These are phyloP conservation scores for Grifola frondosa DNA, from an alignment of 1,284 basidiomycete species.

Conservation along the genomic window DNA sequence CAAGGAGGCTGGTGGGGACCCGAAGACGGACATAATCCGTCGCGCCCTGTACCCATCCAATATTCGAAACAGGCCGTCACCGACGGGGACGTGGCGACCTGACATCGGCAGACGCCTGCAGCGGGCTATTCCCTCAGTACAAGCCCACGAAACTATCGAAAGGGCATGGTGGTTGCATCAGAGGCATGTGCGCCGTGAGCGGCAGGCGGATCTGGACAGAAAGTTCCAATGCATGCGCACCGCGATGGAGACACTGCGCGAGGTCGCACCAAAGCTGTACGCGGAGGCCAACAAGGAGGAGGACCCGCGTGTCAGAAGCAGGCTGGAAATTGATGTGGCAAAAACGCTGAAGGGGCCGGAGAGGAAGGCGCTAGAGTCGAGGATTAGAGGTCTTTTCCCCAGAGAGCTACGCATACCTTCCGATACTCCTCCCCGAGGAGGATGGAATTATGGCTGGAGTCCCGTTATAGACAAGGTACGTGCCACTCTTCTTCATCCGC, in stretches of 20 bases:
- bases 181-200: slow-evolving; percentile 69
- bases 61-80: slow-evolving; percentile 65
- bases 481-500: not conserved
- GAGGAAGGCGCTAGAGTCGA: slow-evolving; percentile 70
- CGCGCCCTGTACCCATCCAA: slow-evolving; percentile 78
- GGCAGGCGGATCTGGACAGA: slow-evolving; percentile 62
- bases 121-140: slow-evolving; percentile 75
- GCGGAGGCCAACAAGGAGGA: slow-evolving; percentile 74
- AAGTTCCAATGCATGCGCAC: slow-evolving; percentile 77
- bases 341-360: slow-evolving; percentile 68
- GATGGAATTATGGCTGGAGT: slow-evolving; percentile 83
- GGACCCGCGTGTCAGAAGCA: slow-evolving; percentile 66
- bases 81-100: slow-evolving; percentile 79
- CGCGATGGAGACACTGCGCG: slow-evolving; percentile 80
- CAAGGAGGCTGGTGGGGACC: slow-evolving; percentile 43
- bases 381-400: slow-evolving; percentile 83
- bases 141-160: slow-evolving; percentile 93
- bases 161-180: slow-evolving; percentile 88
- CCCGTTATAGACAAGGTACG: slow-evolving; percentile 16
- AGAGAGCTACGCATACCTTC: slow-evolving; percentile 76
- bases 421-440: slow-evolving; percentile 72
- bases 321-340: slow-evolving; percentile 53
- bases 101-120: slow-evolving; percentile 71
- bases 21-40: slow-evolving; percentile 71
- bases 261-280: slow-evolving; percentile 66